Conservation (phyloP, 345 rosid species). For the Schrenkiella parvula region DNA sequence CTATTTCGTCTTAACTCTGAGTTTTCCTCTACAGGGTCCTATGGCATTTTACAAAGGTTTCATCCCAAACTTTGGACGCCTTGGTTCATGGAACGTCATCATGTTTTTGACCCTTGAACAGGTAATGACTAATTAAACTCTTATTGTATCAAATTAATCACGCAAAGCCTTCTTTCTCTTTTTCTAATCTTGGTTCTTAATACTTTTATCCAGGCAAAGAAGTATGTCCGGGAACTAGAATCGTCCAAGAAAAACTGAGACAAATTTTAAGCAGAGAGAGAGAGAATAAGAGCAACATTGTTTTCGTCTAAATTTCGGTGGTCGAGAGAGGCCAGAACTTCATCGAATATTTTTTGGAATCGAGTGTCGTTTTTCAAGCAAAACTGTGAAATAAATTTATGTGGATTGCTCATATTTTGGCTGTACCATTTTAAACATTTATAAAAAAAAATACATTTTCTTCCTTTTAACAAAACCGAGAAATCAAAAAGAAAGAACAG, state of each 20-base stretch:
- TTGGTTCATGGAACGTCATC: constrained; percentile 98
- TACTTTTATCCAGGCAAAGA: constrained; percentile 30
- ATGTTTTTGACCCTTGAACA: constrained; percentile 97
- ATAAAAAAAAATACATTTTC: background rate
- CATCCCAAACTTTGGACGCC: constrained; percentile 88
- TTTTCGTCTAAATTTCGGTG: constrained; percentile 16
- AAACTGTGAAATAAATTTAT: constrained; percentile 27
- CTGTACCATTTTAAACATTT: constrained; percentile 20
- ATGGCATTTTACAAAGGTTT: constrained; percentile 92
- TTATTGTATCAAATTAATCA: background rate
- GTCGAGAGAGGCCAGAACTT: constrained; percentile 20
- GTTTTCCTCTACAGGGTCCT: constrained; percentile 55
- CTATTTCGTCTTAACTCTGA: background rate
- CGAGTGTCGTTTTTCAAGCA: background rate
- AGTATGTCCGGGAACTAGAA: constrained; percentile 33
- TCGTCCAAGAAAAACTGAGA: constrained; percentile 20
- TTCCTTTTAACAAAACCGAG: constrained; percentile 8
- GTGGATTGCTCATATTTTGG: constrained; percentile 7
- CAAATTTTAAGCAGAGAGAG: background rate
- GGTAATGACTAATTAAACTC: constrained; percentile 37
- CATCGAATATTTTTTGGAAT: constrained; percentile 14
- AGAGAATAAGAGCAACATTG: constrained; percentile 24
- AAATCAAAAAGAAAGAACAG: background rate
- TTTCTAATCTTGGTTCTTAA: background rate
- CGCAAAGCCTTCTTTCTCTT: background rate